These are phyloP conservation scores for Diaporthe destruens DNA, from an alignment of 2,329 filamentous ascomycete genomes.

Conservation along the genomic window DNA sequence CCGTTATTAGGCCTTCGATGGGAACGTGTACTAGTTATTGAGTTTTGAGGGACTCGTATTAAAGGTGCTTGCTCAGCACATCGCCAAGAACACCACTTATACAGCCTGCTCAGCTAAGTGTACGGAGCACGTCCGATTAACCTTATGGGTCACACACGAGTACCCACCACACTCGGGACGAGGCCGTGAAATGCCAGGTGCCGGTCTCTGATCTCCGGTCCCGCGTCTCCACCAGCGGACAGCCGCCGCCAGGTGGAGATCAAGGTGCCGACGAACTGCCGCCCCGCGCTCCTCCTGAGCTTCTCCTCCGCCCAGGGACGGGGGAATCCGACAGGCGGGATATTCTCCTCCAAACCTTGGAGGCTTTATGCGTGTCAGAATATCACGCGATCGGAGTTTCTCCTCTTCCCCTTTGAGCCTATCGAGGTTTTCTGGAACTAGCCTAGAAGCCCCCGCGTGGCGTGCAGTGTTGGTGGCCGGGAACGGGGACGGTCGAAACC, in stretches of 20 bases:
- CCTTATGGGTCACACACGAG: neutral
- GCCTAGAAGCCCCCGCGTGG: constrained; percentile 19
- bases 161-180: neutral
- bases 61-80: too few relatives aligned
- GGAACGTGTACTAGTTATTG: neutral
- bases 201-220: constrained; percentile 4
- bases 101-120: neutral
- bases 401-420: neutral
- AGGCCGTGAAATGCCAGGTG: neutral
- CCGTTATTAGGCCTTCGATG: neutral
- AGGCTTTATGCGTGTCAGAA: constrained; percentile 19
- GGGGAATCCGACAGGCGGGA: too few relatives aligned
- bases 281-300: neutral
- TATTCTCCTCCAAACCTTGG: neutral
- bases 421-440: constrained; percentile 19
- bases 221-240: constrained; percentile 10
- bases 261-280: neutral
- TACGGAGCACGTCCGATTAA: neutral
- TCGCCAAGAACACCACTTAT: neutral
- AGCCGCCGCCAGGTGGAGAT: neutral
- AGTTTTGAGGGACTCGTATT: neutral
- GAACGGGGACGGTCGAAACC: constrained; percentile 11
- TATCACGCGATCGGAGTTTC: neutral
- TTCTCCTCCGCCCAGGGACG: neutral
- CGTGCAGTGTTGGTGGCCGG: neutral